Conservation (phyloP, 2,329 filamentous ascomycete genomes). For the Phaeosphaeriaceae sp. region DNA sequence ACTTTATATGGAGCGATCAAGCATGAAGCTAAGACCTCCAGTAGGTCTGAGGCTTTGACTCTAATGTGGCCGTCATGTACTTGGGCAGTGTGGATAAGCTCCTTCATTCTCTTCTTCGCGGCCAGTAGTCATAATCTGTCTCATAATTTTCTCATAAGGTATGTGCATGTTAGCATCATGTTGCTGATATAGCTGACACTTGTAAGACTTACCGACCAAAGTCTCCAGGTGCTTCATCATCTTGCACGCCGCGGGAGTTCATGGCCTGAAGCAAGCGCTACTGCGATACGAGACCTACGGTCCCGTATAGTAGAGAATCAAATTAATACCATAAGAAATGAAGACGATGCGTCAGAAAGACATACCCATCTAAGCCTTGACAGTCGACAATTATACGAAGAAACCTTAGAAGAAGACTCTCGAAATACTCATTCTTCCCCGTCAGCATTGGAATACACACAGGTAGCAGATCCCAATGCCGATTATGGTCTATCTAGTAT, state of each 20-base stretch:
- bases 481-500: neutral
- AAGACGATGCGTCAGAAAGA: neutral
- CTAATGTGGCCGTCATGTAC: slow-evolving; percentile 61
- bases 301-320: slow-evolving; percentile 18
- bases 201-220: slow-evolving; percentile 31
- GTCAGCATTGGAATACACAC: neutral
- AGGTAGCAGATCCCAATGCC: neutral
- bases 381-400: neutral
- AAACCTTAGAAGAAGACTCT: no score
- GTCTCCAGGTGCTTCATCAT: slow-evolving; percentile 32
- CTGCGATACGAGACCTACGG: slow-evolving; percentile 33
- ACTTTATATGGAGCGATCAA: slow-evolving; percentile 44
- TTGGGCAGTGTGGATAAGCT: slow-evolving; percentile 62
- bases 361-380: neutral
- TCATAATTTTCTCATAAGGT: slow-evolving; percentile 49
- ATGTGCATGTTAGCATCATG: slow-evolving; percentile 12
- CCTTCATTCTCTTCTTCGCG: slow-evolving; percentile 59
- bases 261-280: slow-evolving; percentile 40
- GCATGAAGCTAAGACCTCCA: slow-evolving; percentile 11
- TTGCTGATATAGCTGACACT: slow-evolving; percentile 2
- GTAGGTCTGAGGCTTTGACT: slow-evolving; percentile 32
- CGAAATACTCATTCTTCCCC: neutral
- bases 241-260: slow-evolving; percentile 32
- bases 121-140: slow-evolving; percentile 56
- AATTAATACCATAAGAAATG: neutral